These are phyloP conservation scores for Crithidia mellificae DNA, from an alignment of 208 protist genomes.

Conservation along the genomic window DNA sequence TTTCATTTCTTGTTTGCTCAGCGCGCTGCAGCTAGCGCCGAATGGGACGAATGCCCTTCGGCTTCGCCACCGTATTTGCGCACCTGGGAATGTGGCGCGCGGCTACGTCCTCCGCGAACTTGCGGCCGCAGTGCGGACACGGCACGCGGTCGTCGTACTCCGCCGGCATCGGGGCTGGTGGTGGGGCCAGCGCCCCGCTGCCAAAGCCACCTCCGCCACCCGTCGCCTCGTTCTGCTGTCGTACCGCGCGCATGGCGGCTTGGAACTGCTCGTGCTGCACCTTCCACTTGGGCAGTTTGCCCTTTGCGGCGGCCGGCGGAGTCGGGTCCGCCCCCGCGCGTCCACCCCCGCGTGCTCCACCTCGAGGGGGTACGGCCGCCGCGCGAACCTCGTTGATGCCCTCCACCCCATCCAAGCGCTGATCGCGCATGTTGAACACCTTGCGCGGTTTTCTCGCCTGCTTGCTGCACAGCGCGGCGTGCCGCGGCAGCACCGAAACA, in stretches of 20 bases:
- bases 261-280: conserved; percentile 90
- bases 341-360: conserved; percentile 28
- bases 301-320: conserved; percentile 26
- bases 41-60: conserved; percentile 54
- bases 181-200: conserved; percentile 24
- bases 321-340: conserved; percentile 8
- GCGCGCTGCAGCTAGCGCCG: conserved; percentile 33
- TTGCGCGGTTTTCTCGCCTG: conserved; percentile 54
- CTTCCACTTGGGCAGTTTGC: conserved; percentile 89
- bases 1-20: too few relatives aligned
- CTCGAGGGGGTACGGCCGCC: too few relatives aligned
- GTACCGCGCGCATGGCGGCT: conserved; percentile 82
- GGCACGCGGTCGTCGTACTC: conserved; percentile 51
- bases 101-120: conserved; percentile 44
- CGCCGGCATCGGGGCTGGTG: conserved; percentile 37
- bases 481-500: conserved; percentile 53
- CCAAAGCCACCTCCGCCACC: conserved; percentile 26
- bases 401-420: conserved; percentile 76
- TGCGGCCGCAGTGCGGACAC: conserved; percentile 50
- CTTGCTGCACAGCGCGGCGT: conserved; percentile 70
- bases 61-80: conserved; percentile 67
- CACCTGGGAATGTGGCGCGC: conserved; percentile 51
- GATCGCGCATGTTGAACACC: conserved; percentile 74
- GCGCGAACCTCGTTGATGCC: conserved; percentile 70
- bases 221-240: conserved; percentile 32